Evolutionary conservation across 495 filamentous ascomycete species (phyloP), one percentile per base, ranked within the genome.

Genomic region (Penicillium pancosmium): DNA sequence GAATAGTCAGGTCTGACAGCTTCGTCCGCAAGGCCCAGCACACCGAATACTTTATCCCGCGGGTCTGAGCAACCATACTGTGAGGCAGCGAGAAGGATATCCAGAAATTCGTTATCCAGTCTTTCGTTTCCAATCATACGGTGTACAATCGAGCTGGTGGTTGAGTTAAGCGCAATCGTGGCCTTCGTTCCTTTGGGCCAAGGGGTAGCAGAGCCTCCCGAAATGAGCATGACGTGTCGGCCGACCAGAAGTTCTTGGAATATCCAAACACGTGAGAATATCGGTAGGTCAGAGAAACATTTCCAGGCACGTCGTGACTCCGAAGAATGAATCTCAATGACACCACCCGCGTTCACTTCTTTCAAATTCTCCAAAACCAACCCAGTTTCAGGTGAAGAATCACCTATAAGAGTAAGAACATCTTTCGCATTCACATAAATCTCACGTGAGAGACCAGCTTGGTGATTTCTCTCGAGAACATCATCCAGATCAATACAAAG

Each of bases 241-340:
- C 46, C 11, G 8, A 27, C 11, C 21, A 48, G 23, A 12, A 48
- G 8, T 9, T 48, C 46, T 10, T 27, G 19, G 2, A 25, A 48
- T 2, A 48, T 19, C 46, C 46, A 48, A 13, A 48, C 46, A 27
- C 46, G 46, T n/a, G 46, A 23, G 21, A 48, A 48, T 48, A 48
- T 48, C 1, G 46, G 46, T 11, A 48, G 46, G 15, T 27, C 10
- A 27, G 23, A 27, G 6, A 48, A 23, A 21, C 23, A 13, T 48
- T 10, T 4, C 46, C 46, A 48, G 10, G 46, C 46, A 48, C 11
- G 5, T 15, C 6, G 46, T 4, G 11, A 9, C 27, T 13, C 46
- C 4, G 18, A 0, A 27, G 21, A 25, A 3, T 13, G 2, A 10
- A 48, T 12, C 5, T 48, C 21, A 48, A 13, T 6, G 12, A 48